phyloP scores from a whole-genome alignment of 768 basidiomycete genomes.

The Lactifluus hygrophoroides region DNA sequence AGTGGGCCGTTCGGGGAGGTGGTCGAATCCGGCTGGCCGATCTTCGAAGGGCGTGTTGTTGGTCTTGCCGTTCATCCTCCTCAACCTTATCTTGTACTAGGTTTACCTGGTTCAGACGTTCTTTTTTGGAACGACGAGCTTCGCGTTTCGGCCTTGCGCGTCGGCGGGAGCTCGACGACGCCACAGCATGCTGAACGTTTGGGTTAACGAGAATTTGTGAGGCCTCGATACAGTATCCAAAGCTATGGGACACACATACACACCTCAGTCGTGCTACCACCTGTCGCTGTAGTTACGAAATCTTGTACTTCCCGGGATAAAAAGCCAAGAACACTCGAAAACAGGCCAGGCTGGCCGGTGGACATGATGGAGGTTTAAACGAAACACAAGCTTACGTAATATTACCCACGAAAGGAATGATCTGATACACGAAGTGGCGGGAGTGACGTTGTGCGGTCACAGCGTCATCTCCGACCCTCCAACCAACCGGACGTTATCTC shows the following conservation, averaged over 20 bases:
- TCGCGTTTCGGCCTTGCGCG: not conserved
- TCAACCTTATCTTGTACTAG: not conserved
- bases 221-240: no score
- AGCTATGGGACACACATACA: no score
- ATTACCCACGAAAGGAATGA: not conserved
- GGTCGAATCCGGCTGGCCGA: not conserved
- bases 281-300: slow-evolving; percentile 62
- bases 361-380: slow-evolving; percentile 5
- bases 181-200: not conserved
- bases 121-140: not conserved
- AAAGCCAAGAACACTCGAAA: slow-evolving; percentile 60
- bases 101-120: not conserved
- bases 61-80: slow-evolving; percentile 4
- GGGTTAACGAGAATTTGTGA: not conserved
- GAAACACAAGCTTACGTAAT: slow-evolving; percentile 15
- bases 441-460: not conserved
- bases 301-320: slow-evolving; percentile 64
- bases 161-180: not conserved
- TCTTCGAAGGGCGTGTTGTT: not conserved
- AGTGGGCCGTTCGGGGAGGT: slow-evolving; percentile 5
- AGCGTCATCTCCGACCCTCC: not conserved
- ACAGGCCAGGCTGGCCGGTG: slow-evolving; percentile 30
- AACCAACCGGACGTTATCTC: no score
- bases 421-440: no score
- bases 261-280: slow-evolving; percentile 25